Evolutionary conservation across 2,329 filamentous ascomycete genomes (phyloP).

Genomic region (Ophiostoma tasmaniense): DNA sequence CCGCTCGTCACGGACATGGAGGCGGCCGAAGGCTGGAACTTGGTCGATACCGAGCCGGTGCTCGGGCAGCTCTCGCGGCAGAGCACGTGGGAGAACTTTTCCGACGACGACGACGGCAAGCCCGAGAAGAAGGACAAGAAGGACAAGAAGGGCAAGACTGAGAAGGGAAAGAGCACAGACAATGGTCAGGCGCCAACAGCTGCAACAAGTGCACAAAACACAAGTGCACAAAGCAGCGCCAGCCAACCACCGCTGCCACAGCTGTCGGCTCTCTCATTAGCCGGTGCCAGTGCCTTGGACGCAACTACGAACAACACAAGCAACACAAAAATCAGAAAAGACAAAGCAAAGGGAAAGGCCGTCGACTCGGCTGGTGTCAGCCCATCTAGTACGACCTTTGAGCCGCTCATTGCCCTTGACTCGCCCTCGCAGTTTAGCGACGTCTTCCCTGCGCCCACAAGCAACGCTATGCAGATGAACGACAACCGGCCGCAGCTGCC

Average conservation of each 20-base stretch:
- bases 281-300: conserved; percentile 4
- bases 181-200: not conserved
- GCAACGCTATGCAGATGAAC: too few relatives aligned
- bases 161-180: not conserved
- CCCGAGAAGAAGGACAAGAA: not conserved
- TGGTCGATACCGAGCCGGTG: conserved; percentile 37
- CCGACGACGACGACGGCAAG: conserved; percentile 22
- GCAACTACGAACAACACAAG: too few relatives aligned
- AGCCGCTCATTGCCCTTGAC: conserved; percentile 13
- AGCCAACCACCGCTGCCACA: conserved; percentile 2
- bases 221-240: not conserved
- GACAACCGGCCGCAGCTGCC: conserved; percentile 25
- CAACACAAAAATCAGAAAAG: too few relatives aligned
- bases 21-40: conserved; percentile 41
- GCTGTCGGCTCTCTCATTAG: not conserved
- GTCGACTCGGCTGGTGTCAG: conserved; percentile 13
- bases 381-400: not conserved
- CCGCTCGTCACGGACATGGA: conserved; percentile 15
- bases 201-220: not conserved
- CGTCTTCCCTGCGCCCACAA: not conserved
- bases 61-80: conserved; percentile 29
- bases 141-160: not conserved
- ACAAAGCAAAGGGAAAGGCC: conserved; percentile 12
- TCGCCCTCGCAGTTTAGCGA: not conserved
- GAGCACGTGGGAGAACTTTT: conserved; percentile 34